Conservation (phyloP, 2,329 filamentous ascomycete species). For the Cordyceps cicadae region DNA sequence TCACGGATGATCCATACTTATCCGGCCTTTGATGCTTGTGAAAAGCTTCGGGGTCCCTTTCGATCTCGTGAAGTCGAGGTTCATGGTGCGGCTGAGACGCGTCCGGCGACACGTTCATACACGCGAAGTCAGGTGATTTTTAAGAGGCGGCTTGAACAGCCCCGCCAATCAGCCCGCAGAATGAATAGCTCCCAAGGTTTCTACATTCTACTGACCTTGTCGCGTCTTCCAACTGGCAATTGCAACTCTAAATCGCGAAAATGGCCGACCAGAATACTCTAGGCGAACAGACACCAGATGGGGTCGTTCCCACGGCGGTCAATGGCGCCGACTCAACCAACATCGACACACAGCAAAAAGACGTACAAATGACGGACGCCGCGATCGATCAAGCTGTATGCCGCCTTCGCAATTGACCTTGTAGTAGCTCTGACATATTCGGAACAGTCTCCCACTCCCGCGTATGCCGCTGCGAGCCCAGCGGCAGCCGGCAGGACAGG, state of each 20-base stretch:
- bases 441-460: slow-evolving; percentile 32
- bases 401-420: slow-evolving; percentile 15
- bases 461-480: slow-evolving; percentile 31
- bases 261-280: slow-evolving; percentile 25
- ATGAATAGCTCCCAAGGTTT: neutral
- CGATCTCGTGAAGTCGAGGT: neutral
- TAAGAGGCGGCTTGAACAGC: neutral
- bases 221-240: neutral
- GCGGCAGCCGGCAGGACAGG: slow-evolving; percentile 34
- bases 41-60: neutral
- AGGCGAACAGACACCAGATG: slow-evolving; percentile 12
- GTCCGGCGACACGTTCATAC: neutral
- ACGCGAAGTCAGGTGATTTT: slow-evolving; percentile 12
- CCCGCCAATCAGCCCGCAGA: slow-evolving; percentile 5
- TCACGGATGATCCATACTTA: neutral
- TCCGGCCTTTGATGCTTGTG: neutral
- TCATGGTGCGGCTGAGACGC: slow-evolving; percentile 1
- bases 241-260: neutral
- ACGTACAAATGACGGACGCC: slow-evolving; percentile 37
- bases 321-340: neutral
- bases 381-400: slow-evolving; percentile 33
- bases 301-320: neutral
- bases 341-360: slow-evolving; percentile 23
- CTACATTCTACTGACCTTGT: neutral
- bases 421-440: slow-evolving; percentile 6